Evolutionary conservation across 2,329 filamentous ascomycete species (phyloP), one percentile per base, ranked within the genome.

Genomic region (Ceratocystis alfenasii): DNA sequence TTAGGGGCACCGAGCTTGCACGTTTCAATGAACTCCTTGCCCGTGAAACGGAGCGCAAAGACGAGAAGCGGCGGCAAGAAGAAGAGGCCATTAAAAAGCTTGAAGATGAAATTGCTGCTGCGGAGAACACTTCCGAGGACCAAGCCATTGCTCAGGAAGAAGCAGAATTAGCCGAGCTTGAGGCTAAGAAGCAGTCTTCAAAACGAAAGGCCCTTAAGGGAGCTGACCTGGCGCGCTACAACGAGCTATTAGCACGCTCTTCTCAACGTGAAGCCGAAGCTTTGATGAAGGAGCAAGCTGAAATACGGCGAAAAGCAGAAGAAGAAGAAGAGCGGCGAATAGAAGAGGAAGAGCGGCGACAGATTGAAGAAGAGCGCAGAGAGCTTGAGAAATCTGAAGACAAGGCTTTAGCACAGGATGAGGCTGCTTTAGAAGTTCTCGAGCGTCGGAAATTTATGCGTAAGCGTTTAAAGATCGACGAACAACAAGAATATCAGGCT

Each of bases 201-300:
- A 65, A 60, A 33, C 65, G 62, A 41, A 59, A 62, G n/a, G 57
- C 15, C 6, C 59, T 65, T 0, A 65, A 28, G 20, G 66, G 59
- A 4, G 3, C 7, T n/a, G 63, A 65, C n/a, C 59, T 67, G 20
- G 62, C n/a, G 20, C 66, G 66, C 12, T 67, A 65, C 36, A 65
- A 67, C 36, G 63, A 67, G 53, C 60, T 67, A 22, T 55, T 60
- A 33, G 63, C 66, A 12, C 63, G 57, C 4, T 64, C 63, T 28
- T 67, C 66, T n/a, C 62, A 65, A 25, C 66, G 66, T 12, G 66
- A 67, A 53, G 55, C 64, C 30, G 45, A 63, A 44, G 65, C 62
- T 15, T 25, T 65, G 5, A 65, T 67, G 59, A 62, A 57, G 22
- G 65, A 65, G 15, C 63, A 67, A 48, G 63, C 63, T n/a, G 66